phyloP scores from a whole-genome alignment of 2,329 filamentous ascomycete species.

The Apiospora kogelbergensis region DNA sequence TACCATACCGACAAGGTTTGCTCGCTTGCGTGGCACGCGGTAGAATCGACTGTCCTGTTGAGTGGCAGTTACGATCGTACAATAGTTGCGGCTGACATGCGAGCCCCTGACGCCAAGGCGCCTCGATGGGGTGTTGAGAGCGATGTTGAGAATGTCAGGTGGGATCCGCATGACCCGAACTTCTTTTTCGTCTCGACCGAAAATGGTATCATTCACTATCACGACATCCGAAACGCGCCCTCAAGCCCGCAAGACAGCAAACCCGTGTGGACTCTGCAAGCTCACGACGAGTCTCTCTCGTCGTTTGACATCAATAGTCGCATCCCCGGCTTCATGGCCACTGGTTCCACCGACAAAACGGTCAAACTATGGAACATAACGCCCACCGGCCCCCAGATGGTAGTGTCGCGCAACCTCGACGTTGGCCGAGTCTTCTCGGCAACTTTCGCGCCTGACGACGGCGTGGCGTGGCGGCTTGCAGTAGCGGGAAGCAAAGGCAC shows the following conservation, averaged over 20 bases:
- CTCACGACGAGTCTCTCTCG: constrained; percentile 88
- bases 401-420: constrained; percentile 87
- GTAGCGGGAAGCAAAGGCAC: constrained; percentile 93
- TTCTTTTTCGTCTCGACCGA: constrained; percentile 96
- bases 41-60: constrained; percentile 82
- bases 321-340: constrained; percentile 90
- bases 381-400: constrained; percentile 78
- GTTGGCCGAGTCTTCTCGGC: constrained; percentile 94
- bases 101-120: constrained; percentile 78
- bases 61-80: constrained; percentile 96
- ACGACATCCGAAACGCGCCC: constrained; percentile 79
- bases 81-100: constrained; percentile 93
- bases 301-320: constrained; percentile 88
- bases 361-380: constrained; percentile 97
- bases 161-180: constrained; percentile 91
- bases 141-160: constrained; percentile 88
- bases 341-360: constrained; percentile 89
- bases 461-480: constrained; percentile 88
- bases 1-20: constrained; percentile 99
- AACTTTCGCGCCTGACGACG: constrained; percentile 82
- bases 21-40: constrained; percentile 89
- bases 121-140: constrained; percentile 92
- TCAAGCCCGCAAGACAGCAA: constrained; percentile 73
- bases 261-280: constrained; percentile 91
- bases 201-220: constrained; percentile 86